Evolutionary conservation across 1,284 basidiomycete species (phyloP).

Genomic region (Erythrobasidium hasegawianum): DNA sequence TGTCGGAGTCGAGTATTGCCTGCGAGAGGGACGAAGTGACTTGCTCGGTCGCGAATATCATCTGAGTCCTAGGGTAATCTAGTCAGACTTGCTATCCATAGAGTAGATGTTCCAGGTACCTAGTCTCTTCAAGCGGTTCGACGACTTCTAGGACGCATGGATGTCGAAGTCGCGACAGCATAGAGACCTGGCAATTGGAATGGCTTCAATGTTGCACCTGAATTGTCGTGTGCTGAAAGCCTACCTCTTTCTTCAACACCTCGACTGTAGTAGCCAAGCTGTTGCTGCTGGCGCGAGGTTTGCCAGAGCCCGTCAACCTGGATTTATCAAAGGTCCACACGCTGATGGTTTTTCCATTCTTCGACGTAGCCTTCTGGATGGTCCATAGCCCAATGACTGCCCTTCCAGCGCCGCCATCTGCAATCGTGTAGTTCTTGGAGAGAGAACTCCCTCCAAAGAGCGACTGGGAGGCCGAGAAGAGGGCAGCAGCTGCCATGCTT

Average conservation of each 20-base stretch:
- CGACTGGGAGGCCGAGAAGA: conserved; percentile 50
- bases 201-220: neutral
- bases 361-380: conserved; percentile 76
- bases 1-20: conserved; percentile 56
- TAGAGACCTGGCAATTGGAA: conserved; percentile 62
- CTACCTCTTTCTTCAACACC: conserved; percentile 80
- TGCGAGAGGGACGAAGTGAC: conserved; percentile 71
- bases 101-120: conserved; percentile 48
- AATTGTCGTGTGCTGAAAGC: conserved; percentile 39
- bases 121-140: conserved; percentile 92
- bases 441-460: conserved; percentile 83
- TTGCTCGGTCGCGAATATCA: conserved; percentile 90
- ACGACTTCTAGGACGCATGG: conserved; percentile 97
- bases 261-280: conserved; percentile 65
- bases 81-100: neutral
- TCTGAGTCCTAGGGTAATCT: conserved; percentile 55
- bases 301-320: conserved; percentile 57
- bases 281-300: conserved; percentile 48
- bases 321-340: conserved; percentile 84
- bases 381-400: conserved; percentile 80
- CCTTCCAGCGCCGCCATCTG: conserved; percentile 7
- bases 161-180: conserved; percentile 80
- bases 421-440: conserved; percentile 66
- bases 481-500: conserved; percentile 71
- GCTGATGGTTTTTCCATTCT: conserved; percentile 79